Evolutionary conservation across 2,329 filamentous ascomycete species (phyloP).

Genomic region (Colletotrichum lupini): DNA sequence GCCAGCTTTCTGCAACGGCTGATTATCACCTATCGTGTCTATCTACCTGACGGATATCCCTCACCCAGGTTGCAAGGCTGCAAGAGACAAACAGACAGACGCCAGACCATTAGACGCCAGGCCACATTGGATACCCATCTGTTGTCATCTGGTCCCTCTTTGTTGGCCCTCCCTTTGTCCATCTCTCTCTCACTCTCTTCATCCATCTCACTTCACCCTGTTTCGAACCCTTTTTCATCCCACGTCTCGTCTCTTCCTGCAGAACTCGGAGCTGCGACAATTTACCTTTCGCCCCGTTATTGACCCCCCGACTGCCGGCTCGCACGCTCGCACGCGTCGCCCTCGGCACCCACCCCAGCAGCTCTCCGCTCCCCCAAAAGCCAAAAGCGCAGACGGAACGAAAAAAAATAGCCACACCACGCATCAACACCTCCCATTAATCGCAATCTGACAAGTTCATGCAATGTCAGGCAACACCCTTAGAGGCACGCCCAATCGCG

Average conservation of each 20-base stretch:
- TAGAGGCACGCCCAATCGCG: slow-evolving; percentile 75
- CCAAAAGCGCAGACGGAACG: background rate
- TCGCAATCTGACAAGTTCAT: slow-evolving; percentile 55
- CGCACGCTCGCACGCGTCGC: slow-evolving; percentile 13
- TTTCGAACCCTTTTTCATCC: background rate
- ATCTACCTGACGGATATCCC: background rate
- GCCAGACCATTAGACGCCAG: background rate
- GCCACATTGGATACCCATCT: background rate
- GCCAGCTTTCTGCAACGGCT: slow-evolving; percentile 6
- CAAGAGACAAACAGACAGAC: background rate
- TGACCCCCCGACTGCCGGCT: background rate
- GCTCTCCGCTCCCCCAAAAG: background rate
- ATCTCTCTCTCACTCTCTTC: too few relatives aligned
- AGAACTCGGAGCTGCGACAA: background rate
- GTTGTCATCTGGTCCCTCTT: background rate
- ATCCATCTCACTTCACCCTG: background rate
- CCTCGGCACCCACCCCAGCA: slow-evolving; percentile 25
- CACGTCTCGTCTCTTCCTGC: background rate
- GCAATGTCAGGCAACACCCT: slow-evolving; percentile 71
- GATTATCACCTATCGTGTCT: too few relatives aligned
- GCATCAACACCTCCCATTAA: slow-evolving; percentile 32
- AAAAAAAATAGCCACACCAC: slow-evolving; percentile 16
- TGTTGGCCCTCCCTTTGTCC: background rate
- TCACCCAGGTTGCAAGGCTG: background rate
- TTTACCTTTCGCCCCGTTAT: background rate